A percentile compares a stretch with the other conserved stretches of the same genome.
These are phyloP conservation scores for Linum lewisii DNA, from an alignment of 345 rosid species.

Conservation along the genomic window DNA sequence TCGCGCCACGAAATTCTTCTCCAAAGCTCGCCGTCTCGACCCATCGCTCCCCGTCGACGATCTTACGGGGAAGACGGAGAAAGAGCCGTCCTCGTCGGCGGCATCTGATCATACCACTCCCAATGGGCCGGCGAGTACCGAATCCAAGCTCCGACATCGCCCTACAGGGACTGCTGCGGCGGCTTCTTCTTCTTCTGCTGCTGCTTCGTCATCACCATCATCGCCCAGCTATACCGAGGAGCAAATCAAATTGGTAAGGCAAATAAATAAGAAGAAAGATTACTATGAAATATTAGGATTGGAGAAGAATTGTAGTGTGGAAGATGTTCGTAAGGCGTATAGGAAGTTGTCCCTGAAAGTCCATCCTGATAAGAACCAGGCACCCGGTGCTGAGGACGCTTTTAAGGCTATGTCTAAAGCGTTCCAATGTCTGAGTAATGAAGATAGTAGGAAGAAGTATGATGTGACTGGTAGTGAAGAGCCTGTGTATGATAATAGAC, in stretches of 20 bases:
- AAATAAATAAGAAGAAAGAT: constrained; percentile 72
- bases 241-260: constrained; percentile 60
- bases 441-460: constrained; percentile 55
- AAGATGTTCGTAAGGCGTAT: constrained; percentile 78
- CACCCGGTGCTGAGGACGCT: constrained; percentile 92
- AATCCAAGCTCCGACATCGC: constrained; percentile 44
- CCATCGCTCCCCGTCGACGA: constrained; percentile 56
- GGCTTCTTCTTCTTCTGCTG: constrained; percentile 24
- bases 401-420: constrained; percentile 82
- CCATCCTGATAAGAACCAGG: constrained; percentile 89
- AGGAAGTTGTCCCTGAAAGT: constrained; percentile 82
- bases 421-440: constrained; percentile 82
- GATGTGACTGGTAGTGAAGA: constrained; percentile 76
- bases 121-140: constrained; percentile 33
- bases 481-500: constrained; percentile 41
- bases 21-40: constrained; percentile 91
- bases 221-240: constrained; percentile 46
- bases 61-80: constrained; percentile 40
- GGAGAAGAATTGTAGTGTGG: constrained; percentile 54
- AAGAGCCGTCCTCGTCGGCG: constrained; percentile 7
- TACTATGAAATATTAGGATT: constrained; percentile 77
- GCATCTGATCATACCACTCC: constrained; percentile 13
- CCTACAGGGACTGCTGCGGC: constrained; percentile 27
- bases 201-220: constrained; percentile 19
- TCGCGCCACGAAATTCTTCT: constrained; percentile 70